phyloP scores from a whole-genome alignment of 2,329 filamentous ascomycete genomes.

The Hypoxylon sp. region DNA sequence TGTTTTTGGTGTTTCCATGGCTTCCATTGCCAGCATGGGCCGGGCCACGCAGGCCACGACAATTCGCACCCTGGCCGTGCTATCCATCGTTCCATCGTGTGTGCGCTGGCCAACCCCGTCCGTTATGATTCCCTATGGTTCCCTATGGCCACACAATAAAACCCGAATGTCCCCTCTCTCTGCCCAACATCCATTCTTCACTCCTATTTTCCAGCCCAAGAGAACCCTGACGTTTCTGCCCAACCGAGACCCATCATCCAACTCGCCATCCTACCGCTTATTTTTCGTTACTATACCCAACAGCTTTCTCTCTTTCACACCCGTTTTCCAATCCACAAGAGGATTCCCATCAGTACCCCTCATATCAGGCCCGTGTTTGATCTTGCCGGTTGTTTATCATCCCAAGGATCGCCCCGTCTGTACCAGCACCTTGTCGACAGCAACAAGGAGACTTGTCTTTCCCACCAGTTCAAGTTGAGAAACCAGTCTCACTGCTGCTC shows the following conservation, averaged over 20 bases:
- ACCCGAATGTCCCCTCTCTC: constrained; percentile 57
- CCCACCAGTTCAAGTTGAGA: constrained; percentile 38
- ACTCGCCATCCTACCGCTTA: constrained; percentile 37
- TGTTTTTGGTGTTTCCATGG: constrained; percentile 19
- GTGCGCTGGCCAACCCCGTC: constrained; percentile 44
- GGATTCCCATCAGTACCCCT: constrained; percentile 31
- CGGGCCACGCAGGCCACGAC: constrained; percentile 37
- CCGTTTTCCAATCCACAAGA: constrained; percentile 21
- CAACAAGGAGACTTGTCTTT: constrained; percentile 29
- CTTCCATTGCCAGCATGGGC: constrained; percentile 13
- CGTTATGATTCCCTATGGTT: constrained; percentile 32
- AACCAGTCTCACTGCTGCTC: constrained; percentile 41
- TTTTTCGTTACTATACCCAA: constrained; percentile 38
- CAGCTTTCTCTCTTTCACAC: constrained; percentile 32
- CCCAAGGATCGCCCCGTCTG: constrained; percentile 35
- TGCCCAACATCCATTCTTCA: constrained; percentile 49
- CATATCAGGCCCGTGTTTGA: constrained; percentile 38
- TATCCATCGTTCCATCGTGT: constrained; percentile 31
- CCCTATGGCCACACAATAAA: constrained; percentile 53
- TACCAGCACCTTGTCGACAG: constrained; percentile 39
- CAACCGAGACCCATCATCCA: constrained; percentile 44
- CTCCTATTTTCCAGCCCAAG: constrained; percentile 49
- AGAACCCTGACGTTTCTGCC: constrained; percentile 46
- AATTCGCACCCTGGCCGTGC: constrained; percentile 39
- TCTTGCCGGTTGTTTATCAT: constrained; percentile 38